These are phyloP conservation scores for Toxoplasma gondii DNA, from an alignment of 169 alveolate genomes.

Conservation along the genomic window DNA sequence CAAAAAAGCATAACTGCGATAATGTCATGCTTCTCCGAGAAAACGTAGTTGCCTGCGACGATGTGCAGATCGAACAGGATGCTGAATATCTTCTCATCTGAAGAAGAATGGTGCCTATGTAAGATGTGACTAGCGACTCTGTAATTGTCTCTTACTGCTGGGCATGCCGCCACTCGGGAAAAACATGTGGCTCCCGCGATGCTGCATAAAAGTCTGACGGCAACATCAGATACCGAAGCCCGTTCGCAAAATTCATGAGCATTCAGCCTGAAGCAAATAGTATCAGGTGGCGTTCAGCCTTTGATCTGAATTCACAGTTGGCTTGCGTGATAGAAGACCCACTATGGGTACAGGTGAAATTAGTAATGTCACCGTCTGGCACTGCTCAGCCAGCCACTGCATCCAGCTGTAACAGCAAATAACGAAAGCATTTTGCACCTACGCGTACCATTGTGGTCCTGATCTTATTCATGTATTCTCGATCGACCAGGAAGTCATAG, in stretches of 20 bases:
- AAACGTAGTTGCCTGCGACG: too few relatives aligned
- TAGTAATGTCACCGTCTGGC: background rate
- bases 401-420: too few relatives aligned
- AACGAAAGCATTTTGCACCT: too few relatives aligned
- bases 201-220: constrained; percentile 21
- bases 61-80: too few relatives aligned
- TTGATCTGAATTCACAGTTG: background rate
- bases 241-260: background rate
- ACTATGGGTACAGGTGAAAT: background rate
- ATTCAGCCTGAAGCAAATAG: background rate
- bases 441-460: constrained; percentile 25
- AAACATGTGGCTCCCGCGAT: background rate
- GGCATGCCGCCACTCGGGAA: background rate
- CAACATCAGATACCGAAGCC: background rate
- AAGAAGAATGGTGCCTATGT: too few relatives aligned
- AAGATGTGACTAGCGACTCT: too few relatives aligned
- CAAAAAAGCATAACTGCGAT: too few relatives aligned
- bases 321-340: background rate
- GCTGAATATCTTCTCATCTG: too few relatives aligned
- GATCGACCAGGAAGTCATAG: constrained; percentile 59
- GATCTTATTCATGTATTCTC: constrained; percentile 35
- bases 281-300: background rate
- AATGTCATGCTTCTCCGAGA: too few relatives aligned
- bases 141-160: background rate
- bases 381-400: background rate